These are phyloP conservation scores for Cryptococcus sp. DNA, from an alignment of 1,284 basidiomycete genomes.

Conservation along the genomic window DNA sequence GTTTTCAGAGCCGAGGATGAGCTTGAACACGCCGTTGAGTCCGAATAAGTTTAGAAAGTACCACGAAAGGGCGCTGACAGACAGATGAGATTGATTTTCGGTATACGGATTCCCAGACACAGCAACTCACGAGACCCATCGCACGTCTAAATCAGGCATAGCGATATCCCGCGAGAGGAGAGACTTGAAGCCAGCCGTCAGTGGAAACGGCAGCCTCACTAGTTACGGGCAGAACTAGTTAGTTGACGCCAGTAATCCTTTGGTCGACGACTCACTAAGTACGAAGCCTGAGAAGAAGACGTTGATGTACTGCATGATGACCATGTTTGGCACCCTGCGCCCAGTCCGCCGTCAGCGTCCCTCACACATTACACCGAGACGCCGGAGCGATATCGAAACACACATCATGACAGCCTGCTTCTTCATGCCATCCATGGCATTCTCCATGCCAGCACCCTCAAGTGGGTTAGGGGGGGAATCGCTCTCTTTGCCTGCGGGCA, in stretches of 20 bases:
- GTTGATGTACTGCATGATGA: conserved; percentile 99
- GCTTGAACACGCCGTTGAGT: conserved; percentile 88
- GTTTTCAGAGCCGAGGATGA: conserved; percentile 88
- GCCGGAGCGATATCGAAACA: too few species aligned
- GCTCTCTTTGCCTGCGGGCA: conserved; percentile 55
- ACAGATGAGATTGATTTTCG: background rate
- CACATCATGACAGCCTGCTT: conserved; percentile 88
- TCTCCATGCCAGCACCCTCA: conserved; percentile 91
- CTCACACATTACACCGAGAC: background rate
- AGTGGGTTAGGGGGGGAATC: conserved; percentile 62
- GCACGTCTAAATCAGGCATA: conserved; percentile 94
- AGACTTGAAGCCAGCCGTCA: conserved; percentile 97
- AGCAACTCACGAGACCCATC: conserved; percentile 76
- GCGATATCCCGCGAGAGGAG: conserved; percentile 96
- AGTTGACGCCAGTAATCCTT: background rate
- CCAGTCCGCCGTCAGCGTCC: background rate
- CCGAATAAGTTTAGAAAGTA: conserved; percentile 99
- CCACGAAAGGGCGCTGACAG: conserved; percentile 78
- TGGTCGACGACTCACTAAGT: conserved; percentile 65
- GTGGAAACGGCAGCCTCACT: conserved; percentile 96
- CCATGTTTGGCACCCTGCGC: conserved; percentile 80
- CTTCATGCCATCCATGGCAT: conserved; percentile 99
- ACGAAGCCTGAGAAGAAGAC: conserved; percentile 99
- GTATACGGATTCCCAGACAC: too few species aligned
- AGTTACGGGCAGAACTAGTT: conserved; percentile 4